Percentiles rank a stretch among this genome's conserved stretches.
phyloP scores from a whole-genome alignment of 2,329 filamentous ascomycete species.

The Corniculantispora saksenae region DNA sequence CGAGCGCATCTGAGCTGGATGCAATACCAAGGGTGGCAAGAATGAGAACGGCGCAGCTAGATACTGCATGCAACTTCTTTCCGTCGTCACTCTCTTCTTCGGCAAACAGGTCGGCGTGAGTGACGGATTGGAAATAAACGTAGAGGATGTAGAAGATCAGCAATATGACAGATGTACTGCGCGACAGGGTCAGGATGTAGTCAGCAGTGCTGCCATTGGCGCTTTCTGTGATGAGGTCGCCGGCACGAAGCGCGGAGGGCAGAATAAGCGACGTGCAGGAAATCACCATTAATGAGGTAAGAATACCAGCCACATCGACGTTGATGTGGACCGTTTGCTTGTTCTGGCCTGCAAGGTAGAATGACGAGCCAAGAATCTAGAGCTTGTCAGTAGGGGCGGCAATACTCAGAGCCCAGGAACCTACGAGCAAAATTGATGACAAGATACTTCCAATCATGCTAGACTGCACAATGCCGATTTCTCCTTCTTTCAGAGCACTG shows the following conservation, averaged over 20 bases:
- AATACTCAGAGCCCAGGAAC: not conserved
- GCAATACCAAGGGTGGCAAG: slow-evolving; percentile 23
- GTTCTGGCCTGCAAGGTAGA: slow-evolving; percentile 16
- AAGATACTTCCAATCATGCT: slow-evolving; percentile 20
- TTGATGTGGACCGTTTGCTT: slow-evolving; percentile 19
- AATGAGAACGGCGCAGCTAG: slow-evolving; percentile 22
- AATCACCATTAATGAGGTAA: slow-evolving; percentile 18
- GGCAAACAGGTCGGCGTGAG: slow-evolving; percentile 18
- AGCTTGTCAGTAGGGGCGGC: not conserved
- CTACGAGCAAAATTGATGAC: slow-evolving; percentile 17
- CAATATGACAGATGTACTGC: slow-evolving; percentile 16
- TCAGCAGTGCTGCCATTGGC: slow-evolving; percentile 5
- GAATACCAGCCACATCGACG: slow-evolving; percentile 17
- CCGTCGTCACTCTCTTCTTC: slow-evolving; percentile 17
- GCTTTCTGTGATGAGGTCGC: slow-evolving; percentile 5
- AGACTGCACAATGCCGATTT: slow-evolving; percentile 18
- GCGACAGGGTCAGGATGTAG: slow-evolving; percentile 18
- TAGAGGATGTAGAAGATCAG: slow-evolving; percentile 16
- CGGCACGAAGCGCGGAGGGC: slow-evolving; percentile 12
- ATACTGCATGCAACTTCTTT: slow-evolving; percentile 21
- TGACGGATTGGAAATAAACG: slow-evolving; percentile 17
- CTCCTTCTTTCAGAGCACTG: slow-evolving; percentile 19
- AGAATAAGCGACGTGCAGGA: slow-evolving; percentile 18
- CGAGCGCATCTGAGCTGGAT: slow-evolving; percentile 29
- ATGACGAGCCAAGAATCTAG: slow-evolving; percentile 16